These are phyloP conservation scores for Citrus reticulata DNA, from an alignment of 345 rosid species.

Conservation along the genomic window DNA sequence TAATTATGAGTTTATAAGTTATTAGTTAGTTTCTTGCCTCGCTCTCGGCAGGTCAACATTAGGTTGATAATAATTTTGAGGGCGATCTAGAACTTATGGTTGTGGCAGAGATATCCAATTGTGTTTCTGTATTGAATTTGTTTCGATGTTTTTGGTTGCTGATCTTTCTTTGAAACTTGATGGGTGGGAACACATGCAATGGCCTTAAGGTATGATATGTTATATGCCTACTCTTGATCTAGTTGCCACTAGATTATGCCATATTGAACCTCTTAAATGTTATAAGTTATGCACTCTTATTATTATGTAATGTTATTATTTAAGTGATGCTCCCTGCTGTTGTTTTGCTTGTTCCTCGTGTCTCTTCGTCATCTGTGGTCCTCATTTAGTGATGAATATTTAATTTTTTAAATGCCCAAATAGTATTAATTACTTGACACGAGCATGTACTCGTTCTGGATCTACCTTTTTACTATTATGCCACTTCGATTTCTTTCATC, in stretches of 20 bases:
- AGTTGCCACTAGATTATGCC: slow-evolving; percentile 14
- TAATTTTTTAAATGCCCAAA: neutral
- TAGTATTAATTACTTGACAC: neutral
- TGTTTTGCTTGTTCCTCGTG: neutral
- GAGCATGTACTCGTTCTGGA: neutral
- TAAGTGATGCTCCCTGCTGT: neutral
- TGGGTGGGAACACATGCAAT: neutral
- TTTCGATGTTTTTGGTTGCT: neutral
- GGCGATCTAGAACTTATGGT: neutral
- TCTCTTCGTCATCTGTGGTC: neutral
- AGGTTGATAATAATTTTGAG: neutral
- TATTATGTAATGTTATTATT: neutral
- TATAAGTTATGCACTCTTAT: slow-evolving; percentile 3
- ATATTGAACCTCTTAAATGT: neutral
- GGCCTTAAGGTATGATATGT: neutral
- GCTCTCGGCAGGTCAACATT: slow-evolving; percentile 8
- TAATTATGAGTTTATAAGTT: neutral
- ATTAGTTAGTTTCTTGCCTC: neutral
- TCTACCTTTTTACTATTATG: neutral
- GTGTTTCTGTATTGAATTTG: neutral
- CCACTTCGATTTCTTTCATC: neutral
- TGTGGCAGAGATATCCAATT: neutral
- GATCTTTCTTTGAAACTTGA: slow-evolving; percentile 4
- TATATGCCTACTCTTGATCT: slow-evolving; percentile 5
- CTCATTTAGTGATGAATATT: too few relatives aligned